Conservation (phyloP, 2,329 filamentous ascomycete species). For the Microsporum audouinii region DNA sequence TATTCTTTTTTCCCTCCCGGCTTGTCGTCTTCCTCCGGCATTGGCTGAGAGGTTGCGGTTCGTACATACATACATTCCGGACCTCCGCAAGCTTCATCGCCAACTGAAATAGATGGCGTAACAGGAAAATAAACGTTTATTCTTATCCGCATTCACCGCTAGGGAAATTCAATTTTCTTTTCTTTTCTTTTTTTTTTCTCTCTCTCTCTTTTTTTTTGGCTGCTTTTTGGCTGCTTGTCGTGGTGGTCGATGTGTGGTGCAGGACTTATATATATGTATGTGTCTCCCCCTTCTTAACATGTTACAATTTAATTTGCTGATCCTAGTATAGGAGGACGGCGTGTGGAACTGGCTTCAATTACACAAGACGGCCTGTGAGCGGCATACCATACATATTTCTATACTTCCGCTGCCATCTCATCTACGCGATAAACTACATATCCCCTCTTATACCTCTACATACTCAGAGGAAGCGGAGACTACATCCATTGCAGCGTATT, state of each 20-base stretch:
- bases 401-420: neutral
- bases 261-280: neutral
- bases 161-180: neutral
- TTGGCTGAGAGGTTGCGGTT: no score
- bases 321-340: neutral
- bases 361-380: neutral
- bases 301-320: conserved; percentile 1
- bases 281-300: neutral
- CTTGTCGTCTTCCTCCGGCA: no score
- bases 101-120: neutral
- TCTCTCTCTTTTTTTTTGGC: neutral
- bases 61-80: neutral
- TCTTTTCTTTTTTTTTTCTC: neutral
- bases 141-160: conserved; percentile 1
- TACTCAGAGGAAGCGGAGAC: neutral
- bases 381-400: neutral
- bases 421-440: neutral
- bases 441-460: neutral
- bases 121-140: neutral
- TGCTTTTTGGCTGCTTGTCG: neutral
- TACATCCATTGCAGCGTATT: neutral
- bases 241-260: neutral
- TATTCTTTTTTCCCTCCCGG: no score
- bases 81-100: neutral
- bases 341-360: neutral